Conservation (phyloP, 768 basidiomycete species). For the Ramaria rubella region DNA sequence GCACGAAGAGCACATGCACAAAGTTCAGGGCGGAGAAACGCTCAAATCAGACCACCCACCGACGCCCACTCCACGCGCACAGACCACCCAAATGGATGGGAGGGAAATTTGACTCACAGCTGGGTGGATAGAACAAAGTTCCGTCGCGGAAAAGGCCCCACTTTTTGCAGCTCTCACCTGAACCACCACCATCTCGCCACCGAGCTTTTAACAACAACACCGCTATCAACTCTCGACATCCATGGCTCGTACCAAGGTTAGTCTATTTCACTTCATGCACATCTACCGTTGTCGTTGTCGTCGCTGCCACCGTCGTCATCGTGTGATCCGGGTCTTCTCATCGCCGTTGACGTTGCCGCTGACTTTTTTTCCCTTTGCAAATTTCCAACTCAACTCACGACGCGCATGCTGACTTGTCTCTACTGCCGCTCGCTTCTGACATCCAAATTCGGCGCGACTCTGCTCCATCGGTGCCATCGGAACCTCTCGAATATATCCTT, state of each 20-base stretch:
- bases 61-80: background rate
- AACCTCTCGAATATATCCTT: conserved; percentile 10
- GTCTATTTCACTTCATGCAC: background rate
- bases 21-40: too few species aligned
- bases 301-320: background rate
- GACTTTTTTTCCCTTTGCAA: conserved; percentile 3
- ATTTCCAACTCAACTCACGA: background rate
- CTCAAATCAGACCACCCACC: too few species aligned
- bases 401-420: conserved; percentile 1
- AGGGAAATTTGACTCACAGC: background rate
- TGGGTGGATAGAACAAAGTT: background rate
- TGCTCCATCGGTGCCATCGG: background rate
- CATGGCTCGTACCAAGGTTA: conserved; percentile 12
- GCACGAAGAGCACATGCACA: too few species aligned
- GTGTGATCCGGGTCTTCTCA: background rate
- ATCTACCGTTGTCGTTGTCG: background rate
- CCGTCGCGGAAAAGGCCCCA: background rate
- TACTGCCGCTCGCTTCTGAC: background rate
- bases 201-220: background rate
- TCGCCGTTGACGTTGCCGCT: conserved; percentile 1
- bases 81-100: background rate
- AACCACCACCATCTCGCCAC: conserved; percentile 13
- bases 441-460: background rate
- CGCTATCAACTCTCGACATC: background rate
- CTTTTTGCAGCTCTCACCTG: conserved; percentile 1